Evolutionary conservation across 2,329 filamentous ascomycete species (phyloP), one percentile per base, ranked within the genome.

Genomic region (Talaromyces sp.): DNA sequence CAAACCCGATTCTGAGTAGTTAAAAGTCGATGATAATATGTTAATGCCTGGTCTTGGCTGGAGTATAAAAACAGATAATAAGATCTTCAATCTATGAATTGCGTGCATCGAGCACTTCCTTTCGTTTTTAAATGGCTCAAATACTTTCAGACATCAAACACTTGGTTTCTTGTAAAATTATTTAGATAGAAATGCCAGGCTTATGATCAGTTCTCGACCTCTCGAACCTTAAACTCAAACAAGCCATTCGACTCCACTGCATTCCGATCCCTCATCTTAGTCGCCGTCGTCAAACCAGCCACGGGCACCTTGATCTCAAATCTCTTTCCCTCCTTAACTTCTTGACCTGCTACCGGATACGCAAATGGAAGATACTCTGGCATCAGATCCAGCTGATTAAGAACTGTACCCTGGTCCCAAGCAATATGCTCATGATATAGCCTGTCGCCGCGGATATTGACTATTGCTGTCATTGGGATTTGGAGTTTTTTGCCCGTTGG

Each of bases 351-450:
- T 0, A 87, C 68, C 0, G 81, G 68, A 70, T 89, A 85, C 0
- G 87, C 87, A 66, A 87, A 90, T 0, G 85, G 84, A 0, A 91
- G 80, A 67, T 87, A 90, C 64, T 90, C 83, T 0, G 87, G 87
- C 60, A 91, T 72, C 22, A 90, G 72, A 0, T 86, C 88, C 1
- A 89, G 73, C 72, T 91, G 89, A 7, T 80, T 75, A 10, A 91
- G 76, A 1, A 86, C 83, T 0, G 86, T 88, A 0, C 81, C 85
- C 72, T 90, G 88, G 66, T 91, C 89, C 88, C 89, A 91, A 14
- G 83, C 79, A 50, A 91, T 90, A 69, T 91, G 89, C 73, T 91
- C 89, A 68, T 90, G 87, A 68, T 86, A 90, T 0, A 91, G 76
- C 0, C 88, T 80, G 71, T 90, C 88, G 2, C 89, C 89, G 1